Evolutionary conservation across 768 basidiomycete genomes (phyloP).

Genomic region (Clitopilus passeckerianus): DNA sequence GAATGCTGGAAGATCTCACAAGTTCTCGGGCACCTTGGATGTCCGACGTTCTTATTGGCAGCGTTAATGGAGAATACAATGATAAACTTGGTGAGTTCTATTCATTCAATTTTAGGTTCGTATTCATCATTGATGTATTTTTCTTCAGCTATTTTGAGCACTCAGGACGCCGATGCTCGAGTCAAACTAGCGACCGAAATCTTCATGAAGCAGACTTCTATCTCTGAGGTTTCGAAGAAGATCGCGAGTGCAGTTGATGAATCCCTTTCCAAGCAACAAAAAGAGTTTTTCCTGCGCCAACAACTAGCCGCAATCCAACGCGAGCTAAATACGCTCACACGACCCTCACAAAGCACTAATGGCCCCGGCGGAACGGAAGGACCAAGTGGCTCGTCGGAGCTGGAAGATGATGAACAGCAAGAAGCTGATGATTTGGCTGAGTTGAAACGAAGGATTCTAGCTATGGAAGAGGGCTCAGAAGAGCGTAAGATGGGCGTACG

Average conservation of each 20-base stretch:
- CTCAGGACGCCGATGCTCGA: conserved; percentile 55
- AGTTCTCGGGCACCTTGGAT: conserved; percentile 64
- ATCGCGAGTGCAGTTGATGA: conserved; percentile 79
- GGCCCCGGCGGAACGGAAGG: conserved; percentile 13
- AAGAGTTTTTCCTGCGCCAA: conserved; percentile 81
- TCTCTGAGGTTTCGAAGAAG: conserved; percentile 77
- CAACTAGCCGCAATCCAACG: conserved; percentile 78
- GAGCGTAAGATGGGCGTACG: conserved; percentile 77
- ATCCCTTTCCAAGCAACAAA: conserved; percentile 82
- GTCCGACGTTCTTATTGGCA: conserved; percentile 71
- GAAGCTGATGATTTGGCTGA: conserved; percentile 80
- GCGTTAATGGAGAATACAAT: conserved; percentile 56
- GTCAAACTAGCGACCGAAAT: conserved; percentile 64
- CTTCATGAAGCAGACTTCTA: conserved; percentile 71
- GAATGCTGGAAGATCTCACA: conserved; percentile 69
- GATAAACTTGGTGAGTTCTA: conserved; percentile 63
- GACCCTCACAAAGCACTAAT: conserved; percentile 13
- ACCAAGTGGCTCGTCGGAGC: conserved; percentile 36
- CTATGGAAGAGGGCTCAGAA: conserved; percentile 67
- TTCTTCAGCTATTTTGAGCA: conserved; percentile 53
- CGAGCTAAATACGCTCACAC: conserved; percentile 57
- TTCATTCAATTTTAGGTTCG: not conserved
- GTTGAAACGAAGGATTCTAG: conserved; percentile 68
- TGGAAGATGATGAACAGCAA: conserved; percentile 74
- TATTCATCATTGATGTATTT: not conserved